Evolutionary conservation across 2,329 filamentous ascomycete genomes (phyloP), one percentile per base, ranked within the genome.

Genomic region (Albophoma yamanashiensis): DNA sequence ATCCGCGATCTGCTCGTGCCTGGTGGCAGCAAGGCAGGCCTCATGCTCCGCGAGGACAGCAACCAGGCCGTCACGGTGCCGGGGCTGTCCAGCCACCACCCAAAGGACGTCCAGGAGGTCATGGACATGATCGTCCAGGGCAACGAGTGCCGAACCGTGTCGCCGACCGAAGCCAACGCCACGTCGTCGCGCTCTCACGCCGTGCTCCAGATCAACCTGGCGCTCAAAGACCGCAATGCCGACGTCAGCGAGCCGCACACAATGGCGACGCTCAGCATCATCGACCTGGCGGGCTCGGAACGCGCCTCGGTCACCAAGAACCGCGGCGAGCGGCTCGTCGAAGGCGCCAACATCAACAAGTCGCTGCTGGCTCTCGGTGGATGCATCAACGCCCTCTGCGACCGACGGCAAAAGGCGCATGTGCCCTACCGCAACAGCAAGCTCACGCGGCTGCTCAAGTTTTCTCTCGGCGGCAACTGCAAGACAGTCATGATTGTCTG

Each of bases 401-500:
- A 99, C 70, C 86, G 90, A 5, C 85, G 91, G 58, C 96, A 94
- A 76, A 88, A 86, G 65, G 94, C 95, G 66, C 94, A 99, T 73
- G 89, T 99, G 17, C 94, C 94, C 0, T 99, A 99, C 77, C 86
- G 94, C 67, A 97, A 99, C 77, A 97, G 93, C 64, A 99, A 97
- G 70, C 86, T 99, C 59, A 99, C 94, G 0, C 87, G 94, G 58
- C 80, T 99, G 5, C 83, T 99, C 59, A 99, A 99, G 69, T 99
- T 99, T 75, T 96, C 93, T 0, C 84, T 99, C 0, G 94, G 94
- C 38, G 94, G 94, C 3, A 99, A 99, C 74, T 99, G 94, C 81
- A 95, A 92, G 76, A 99, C 94, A 0, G 94, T 99, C 72, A 99
- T 99, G 94, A 97, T 99, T 73, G 94, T 99, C 34, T 99, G 94